Evolutionary conservation across 441 rosid species (phyloP), one percentile per base, ranked within the genome.

Genomic region (Biscutella laevigata): DNA sequence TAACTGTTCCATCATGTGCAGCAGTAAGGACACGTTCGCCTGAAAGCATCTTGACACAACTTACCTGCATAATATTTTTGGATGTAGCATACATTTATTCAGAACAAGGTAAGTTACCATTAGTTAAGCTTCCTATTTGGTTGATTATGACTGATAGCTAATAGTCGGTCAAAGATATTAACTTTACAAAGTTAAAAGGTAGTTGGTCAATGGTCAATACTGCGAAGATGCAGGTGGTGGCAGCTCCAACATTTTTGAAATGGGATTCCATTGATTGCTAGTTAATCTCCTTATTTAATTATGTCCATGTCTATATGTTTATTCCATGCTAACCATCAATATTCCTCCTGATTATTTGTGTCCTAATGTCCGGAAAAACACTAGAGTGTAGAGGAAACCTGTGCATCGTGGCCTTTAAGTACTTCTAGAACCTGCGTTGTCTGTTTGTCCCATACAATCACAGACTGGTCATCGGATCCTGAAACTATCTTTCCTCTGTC

Each of bases 391-490:
- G 41, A 24, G 24, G 46, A 71, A 75, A 92, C 99, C 99, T 82
- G 95, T 32, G 81, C 78, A 62, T 89, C 91, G 40, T 94, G 99
- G 68, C 97, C 97, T 75, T 88, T 88, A 63, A 94, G 79, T 71
- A 81, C 99, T 79, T 88, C 96, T 35, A 86, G 78, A 68, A 89
- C 86, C 76, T 83, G 88, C 39, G 78, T 74, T 61, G 95, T 86
- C 71, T 88, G 97, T 77, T 94, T 94, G 68, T 94, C 96, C 99
- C 99, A 94, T 40, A 94, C 96, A 56, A 88, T 77, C 56, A 94
- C 81, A 68, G 96, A 82, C 56, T 74, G 85, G 74, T 94, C 99
- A 74, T 94, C 99, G 29, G 99, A 86, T 72, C 99, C 99, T 17
- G 99, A 94, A 43, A 88, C 99, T 41, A 94, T 78, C 83, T 94